These are phyloP conservation scores for Malbranchea zuffiana DNA, from an alignment of 2,329 filamentous ascomycete genomes.

Conservation along the genomic window DNA sequence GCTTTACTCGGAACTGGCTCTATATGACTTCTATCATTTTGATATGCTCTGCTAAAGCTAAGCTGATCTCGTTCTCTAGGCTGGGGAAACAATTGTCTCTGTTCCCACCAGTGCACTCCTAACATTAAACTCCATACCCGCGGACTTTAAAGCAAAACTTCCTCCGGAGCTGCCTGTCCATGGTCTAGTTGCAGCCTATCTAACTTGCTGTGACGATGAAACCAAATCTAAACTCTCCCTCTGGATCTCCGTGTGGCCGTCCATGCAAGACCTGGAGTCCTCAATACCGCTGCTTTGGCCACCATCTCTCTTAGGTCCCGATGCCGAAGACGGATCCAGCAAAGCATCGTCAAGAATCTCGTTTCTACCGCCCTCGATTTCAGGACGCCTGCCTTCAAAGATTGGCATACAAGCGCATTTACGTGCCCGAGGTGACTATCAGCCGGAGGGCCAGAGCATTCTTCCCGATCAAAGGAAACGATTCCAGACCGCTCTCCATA, in stretches of 20 bases:
- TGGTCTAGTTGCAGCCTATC: conserved; percentile 58
- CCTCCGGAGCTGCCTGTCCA: conserved; percentile 52
- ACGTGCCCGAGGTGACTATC: conserved; percentile 26
- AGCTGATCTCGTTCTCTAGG: conserved; percentile 29
- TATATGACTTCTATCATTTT: neutral
- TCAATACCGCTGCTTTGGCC: conserved; percentile 50
- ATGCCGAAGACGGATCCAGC: conserved; percentile 2
- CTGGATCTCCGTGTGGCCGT: conserved; percentile 56
- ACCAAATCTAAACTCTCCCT: conserved; percentile 37
- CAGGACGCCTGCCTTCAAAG: too few species aligned
- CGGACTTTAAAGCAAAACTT: conserved; percentile 42
- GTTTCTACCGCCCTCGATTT: conserved; percentile 29
- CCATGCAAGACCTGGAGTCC: conserved; percentile 46
- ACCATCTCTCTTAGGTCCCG: conserved; percentile 21
- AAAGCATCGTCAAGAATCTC: conserved; percentile 21
- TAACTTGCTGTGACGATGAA: conserved; percentile 45
- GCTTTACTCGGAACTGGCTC: too few species aligned
- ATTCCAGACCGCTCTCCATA: conserved; percentile 41
- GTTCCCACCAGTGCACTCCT: conserved; percentile 56
- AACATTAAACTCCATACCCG: conserved; percentile 50
- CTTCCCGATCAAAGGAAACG: conserved; percentile 44
- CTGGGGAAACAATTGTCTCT: conserved; percentile 51
- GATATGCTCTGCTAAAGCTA: conserved; percentile 1
- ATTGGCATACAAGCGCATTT: conserved; percentile 23
- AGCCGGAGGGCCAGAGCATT: conserved; percentile 26